Evolutionary conservation across 306 rosid species (phyloP).

Genomic region (Rosa rugosa): DNA sequence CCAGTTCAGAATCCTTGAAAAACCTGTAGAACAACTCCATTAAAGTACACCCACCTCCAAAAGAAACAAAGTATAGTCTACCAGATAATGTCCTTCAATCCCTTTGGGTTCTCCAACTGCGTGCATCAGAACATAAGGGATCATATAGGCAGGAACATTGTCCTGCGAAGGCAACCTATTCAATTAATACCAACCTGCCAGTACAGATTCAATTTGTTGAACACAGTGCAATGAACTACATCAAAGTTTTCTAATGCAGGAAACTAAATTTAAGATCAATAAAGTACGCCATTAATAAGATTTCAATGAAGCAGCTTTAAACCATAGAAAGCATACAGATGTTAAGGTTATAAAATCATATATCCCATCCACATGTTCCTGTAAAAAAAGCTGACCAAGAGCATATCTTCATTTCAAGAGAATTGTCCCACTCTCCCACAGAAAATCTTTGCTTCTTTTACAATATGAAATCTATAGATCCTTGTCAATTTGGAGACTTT

Average conservation of each 20-base stretch:
- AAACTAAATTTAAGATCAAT: too few relatives aligned
- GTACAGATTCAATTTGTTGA: background rate
- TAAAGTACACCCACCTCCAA: slow-evolving; percentile 27
- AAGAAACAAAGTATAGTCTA: slow-evolving; percentile 25
- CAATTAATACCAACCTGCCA: background rate
- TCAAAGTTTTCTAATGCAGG: background rate
- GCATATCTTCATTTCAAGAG: too few relatives aligned
- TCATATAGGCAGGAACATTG: slow-evolving; percentile 66
- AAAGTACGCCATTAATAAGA: too few relatives aligned
- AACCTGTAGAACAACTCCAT: slow-evolving; percentile 60
- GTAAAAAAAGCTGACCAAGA: too few relatives aligned
- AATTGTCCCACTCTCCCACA: too few relatives aligned
- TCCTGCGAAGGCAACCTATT: slow-evolving; percentile 38
- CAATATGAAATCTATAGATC: too few relatives aligned
- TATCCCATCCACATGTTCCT: too few relatives aligned
- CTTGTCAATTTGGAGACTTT: too few relatives aligned
- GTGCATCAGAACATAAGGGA: slow-evolving; percentile 67
- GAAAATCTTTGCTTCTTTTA: too few relatives aligned
- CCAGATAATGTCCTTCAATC: slow-evolving; percentile 43
- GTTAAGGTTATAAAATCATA: too few relatives aligned
- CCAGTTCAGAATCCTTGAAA: slow-evolving; percentile 28
- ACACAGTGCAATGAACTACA: background rate
- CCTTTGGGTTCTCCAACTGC: slow-evolving; percentile 36
- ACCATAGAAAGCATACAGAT: too few relatives aligned
- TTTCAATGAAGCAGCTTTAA: too few relatives aligned